phyloP scores from a whole-genome alignment of 495 filamentous ascomycete genomes.

The Parmelia sp. region DNA sequence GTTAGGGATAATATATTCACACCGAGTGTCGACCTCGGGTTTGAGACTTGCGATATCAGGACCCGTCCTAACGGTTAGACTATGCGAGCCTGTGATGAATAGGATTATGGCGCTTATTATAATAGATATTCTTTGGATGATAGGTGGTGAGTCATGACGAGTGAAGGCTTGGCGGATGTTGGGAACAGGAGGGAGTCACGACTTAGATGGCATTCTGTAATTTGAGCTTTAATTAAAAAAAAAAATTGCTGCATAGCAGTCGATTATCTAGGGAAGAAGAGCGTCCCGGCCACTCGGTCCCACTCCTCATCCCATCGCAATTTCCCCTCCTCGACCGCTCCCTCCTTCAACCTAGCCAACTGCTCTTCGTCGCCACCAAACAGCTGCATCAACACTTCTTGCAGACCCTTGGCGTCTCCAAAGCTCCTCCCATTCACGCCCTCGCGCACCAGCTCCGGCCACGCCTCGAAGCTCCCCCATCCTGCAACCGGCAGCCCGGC shows the following conservation, averaged over 20 bases:
- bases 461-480: conserved; percentile 75
- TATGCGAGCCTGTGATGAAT: background rate
- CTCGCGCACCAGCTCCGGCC: conserved; percentile 78
- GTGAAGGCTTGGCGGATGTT: background rate
- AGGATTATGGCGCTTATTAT: too few relatives aligned
- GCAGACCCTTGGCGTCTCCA: conserved; percentile 55
- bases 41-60: background rate
- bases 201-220: too few relatives aligned
- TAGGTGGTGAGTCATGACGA: background rate
- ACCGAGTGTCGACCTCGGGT: background rate
- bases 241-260: too few relatives aligned
- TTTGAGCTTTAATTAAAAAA: too few relatives aligned
- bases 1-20: background rate
- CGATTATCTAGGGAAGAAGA: conserved; percentile 40
- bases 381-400: conserved; percentile 52
- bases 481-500: conserved; percentile 86
- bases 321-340: conserved; percentile 69
- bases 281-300: conserved; percentile 66
- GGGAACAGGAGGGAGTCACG: background rate
- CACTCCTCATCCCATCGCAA: conserved; percentile 93
- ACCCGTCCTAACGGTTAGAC: conserved; percentile 1
- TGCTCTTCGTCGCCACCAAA: conserved; percentile 48
- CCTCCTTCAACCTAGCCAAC: conserved; percentile 57
- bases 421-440: conserved; percentile 83
- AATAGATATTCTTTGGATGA: too few relatives aligned